Conservation (phyloP, 768 basidiomycete species). For the Tricholoma hemisulphureum region DNA sequence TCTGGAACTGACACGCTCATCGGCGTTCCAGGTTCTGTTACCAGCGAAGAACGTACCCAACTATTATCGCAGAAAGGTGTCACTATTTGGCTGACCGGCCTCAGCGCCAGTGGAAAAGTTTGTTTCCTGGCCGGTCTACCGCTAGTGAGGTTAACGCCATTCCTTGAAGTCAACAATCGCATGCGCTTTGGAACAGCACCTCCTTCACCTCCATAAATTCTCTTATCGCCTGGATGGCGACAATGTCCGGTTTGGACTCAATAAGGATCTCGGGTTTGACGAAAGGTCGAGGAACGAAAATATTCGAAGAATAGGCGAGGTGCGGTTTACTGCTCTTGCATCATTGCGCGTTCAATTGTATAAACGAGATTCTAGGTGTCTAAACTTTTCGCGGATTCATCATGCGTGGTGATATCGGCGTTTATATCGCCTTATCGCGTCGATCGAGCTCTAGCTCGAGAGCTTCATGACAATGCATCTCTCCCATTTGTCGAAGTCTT, state of each 20-base stretch:
- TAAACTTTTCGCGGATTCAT: constrained; percentile 88
- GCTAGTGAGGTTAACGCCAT: background rate
- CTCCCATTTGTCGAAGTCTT: constrained; percentile 93
- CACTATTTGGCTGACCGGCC: constrained; percentile 95
- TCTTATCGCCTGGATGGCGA: constrained; percentile 95
- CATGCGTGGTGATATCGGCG: constrained; percentile 84
- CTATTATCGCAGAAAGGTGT: constrained; percentile 79
- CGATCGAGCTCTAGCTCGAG: constrained; percentile 80
- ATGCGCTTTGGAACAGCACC: constrained; percentile 93
- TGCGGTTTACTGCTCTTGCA: constrained; percentile 28
- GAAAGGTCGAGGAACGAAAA: constrained; percentile 92
- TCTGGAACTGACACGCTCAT: constrained; percentile 1
- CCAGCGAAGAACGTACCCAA: constrained; percentile 58
- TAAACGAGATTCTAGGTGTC: constrained; percentile 61
- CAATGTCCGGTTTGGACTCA: constrained; percentile 92
- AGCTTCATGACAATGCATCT: constrained; percentile 70
- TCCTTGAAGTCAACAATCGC: constrained; percentile 84
- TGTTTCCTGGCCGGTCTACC: constrained; percentile 7
- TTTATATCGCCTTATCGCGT: constrained; percentile 98
- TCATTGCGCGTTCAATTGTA: constrained; percentile 6
- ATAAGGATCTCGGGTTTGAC: constrained; percentile 94
- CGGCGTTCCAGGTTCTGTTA: constrained; percentile 65
- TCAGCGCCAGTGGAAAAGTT: constrained; percentile 94
- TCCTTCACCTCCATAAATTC: constrained; percentile 83
- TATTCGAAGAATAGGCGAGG: constrained; percentile 96